Conservation (phyloP, 106 monocot species). For the Xerophyta viscosa region DNA sequence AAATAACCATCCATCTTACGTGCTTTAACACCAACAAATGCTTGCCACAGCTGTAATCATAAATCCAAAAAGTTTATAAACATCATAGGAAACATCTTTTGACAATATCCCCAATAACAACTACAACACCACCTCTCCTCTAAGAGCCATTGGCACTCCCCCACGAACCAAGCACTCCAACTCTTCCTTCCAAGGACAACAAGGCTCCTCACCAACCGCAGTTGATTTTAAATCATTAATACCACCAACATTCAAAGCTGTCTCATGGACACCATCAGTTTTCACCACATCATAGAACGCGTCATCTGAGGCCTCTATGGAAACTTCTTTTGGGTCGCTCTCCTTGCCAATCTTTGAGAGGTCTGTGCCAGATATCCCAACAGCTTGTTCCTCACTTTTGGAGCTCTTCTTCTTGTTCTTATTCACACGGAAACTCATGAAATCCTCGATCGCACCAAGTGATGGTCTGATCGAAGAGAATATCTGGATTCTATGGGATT, state of each 20-base stretch:
- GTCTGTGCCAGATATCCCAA: too few relatives aligned
- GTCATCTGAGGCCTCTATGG: constrained; percentile 51
- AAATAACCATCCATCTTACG: constrained; percentile 74
- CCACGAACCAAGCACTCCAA: constrained; percentile 76
- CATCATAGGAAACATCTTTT: too few relatives aligned
- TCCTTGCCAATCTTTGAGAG: constrained; percentile 38
- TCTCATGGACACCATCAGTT: constrained; percentile 45
- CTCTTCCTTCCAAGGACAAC: constrained; percentile 73
- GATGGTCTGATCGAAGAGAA: constrained; percentile 55
- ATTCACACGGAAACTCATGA: constrained; percentile 74
- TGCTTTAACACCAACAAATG: constrained; percentile 77
- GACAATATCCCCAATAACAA: constrained; percentile 1
- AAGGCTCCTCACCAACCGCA: constrained; percentile 17
- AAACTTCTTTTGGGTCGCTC: constrained; percentile 9
- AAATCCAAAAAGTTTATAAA: neutral
- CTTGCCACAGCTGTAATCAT: constrained; percentile 86
- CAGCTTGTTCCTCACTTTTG: constrained; percentile 3
- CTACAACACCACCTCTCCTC: constrained; percentile 75
- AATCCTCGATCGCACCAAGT: constrained; percentile 53
- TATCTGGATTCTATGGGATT: constrained; percentile 26
- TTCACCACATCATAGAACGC: constrained; percentile 67
- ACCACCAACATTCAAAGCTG: constrained; percentile 29
- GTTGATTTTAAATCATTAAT: constrained; percentile 13
- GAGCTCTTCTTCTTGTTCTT: constrained; percentile 16
- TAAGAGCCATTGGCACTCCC: constrained; percentile 88